These are phyloP conservation scores for Clohesyomyces aquaticus DNA, from an alignment of 495 filamentous ascomycete species.

Conservation along the genomic window DNA sequence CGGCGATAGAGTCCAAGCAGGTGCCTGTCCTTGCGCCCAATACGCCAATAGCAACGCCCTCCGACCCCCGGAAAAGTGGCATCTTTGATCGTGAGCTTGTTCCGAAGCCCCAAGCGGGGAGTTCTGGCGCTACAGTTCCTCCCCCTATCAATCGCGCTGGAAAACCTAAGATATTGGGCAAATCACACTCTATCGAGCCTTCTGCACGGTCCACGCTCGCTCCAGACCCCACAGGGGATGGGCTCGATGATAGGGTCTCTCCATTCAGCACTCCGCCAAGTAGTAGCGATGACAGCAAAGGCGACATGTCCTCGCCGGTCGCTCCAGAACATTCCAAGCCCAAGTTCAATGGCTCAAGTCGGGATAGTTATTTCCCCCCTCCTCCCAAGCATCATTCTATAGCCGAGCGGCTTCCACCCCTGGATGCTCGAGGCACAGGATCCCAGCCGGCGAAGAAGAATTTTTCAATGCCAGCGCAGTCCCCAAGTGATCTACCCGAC, in stretches of 20 bases:
- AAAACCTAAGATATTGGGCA: constrained; percentile 73
- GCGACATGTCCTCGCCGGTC: constrained; percentile 35
- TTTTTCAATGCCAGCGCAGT: background rate
- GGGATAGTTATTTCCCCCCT: constrained; percentile 47
- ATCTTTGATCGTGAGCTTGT: constrained; percentile 12
- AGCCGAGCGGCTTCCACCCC: constrained; percentile 21
- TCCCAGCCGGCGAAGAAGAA: constrained; percentile 15
- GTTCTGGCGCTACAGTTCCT: constrained; percentile 52
- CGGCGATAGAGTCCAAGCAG: constrained; percentile 49
- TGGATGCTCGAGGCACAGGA: constrained; percentile 18
- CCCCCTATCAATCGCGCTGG: constrained; percentile 78
- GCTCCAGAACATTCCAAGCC: constrained; percentile 24
- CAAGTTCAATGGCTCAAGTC: constrained; percentile 21
- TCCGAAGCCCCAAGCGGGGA: background rate
- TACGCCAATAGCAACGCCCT: constrained; percentile 18
- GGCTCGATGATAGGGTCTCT: constrained; percentile 63
- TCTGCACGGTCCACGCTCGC: constrained; percentile 42
- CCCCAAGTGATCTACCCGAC: constrained; percentile 50
- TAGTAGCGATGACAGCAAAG: constrained; percentile 70
- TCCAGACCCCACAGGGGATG: constrained; percentile 39
- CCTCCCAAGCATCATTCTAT: constrained; percentile 57
- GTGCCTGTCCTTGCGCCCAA: constrained; percentile 37
- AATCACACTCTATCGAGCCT: constrained; percentile 44
- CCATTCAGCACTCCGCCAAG: constrained; percentile 91
- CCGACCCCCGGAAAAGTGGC: constrained; percentile 30